Conservation (phyloP, 805 yeast species). For the Ogataea philodendri region DNA sequence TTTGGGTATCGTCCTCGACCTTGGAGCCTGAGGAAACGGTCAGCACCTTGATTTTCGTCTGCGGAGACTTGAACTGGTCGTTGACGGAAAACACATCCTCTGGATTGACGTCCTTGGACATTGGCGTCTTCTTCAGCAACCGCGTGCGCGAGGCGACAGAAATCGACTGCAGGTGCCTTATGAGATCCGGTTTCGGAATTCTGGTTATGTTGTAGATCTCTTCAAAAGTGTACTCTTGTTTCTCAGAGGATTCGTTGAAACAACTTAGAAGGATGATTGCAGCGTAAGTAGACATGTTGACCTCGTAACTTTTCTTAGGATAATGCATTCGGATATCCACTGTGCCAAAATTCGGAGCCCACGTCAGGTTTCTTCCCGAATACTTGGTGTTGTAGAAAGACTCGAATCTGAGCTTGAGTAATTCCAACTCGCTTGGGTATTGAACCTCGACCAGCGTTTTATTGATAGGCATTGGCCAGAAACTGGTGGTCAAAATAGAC, state of each 20-base stretch:
- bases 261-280: constrained; percentile 68
- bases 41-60: constrained; percentile 68
- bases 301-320: constrained; percentile 67
- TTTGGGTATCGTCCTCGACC: constrained; percentile 53
- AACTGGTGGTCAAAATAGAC: constrained; percentile 56
- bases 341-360: constrained; percentile 85
- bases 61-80: constrained; percentile 63
- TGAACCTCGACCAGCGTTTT: constrained; percentile 35
- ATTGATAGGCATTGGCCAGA: constrained; percentile 62
- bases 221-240: constrained; percentile 48
- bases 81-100: constrained; percentile 68
- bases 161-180: constrained; percentile 76
- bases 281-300: constrained; percentile 77
- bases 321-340: constrained; percentile 75
- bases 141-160: constrained; percentile 81
- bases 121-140: constrained; percentile 70
- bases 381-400: constrained; percentile 49
- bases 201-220: constrained; percentile 65
- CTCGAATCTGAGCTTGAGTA: constrained; percentile 46
- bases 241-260: constrained; percentile 54
- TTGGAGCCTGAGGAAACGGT: constrained; percentile 54
- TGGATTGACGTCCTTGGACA: constrained; percentile 65
- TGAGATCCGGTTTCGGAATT: constrained; percentile 71
- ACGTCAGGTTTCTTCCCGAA: constrained; percentile 57
- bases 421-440: constrained; percentile 44